Evolutionary conservation across 139 green algal species (phyloP).

Genomic region (Trebouxia sp.): DNA sequence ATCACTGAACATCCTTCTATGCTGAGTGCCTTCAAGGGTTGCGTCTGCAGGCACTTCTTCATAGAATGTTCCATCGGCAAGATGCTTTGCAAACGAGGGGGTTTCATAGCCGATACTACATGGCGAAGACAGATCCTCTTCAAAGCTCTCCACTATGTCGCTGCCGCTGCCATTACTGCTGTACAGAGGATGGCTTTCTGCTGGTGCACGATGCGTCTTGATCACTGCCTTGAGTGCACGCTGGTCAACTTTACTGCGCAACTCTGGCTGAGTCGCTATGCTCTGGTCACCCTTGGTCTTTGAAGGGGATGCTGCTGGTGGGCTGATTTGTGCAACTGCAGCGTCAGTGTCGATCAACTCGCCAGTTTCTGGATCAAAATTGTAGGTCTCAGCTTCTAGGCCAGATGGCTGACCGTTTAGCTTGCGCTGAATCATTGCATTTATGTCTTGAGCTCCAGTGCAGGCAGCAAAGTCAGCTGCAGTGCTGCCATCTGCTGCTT

Average conservation of each 20-base stretch:
- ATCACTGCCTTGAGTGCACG: no score
- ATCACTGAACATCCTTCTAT: not conserved
- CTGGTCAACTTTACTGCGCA: no score
- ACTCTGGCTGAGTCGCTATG: no score
- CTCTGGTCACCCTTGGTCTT: no score
- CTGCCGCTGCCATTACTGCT: no score
- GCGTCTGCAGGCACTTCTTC: not conserved
- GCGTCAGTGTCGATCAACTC: not conserved
- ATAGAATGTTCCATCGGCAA: not conserved
- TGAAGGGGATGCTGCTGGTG: no score
- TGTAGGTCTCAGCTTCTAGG: not conserved
- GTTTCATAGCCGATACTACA: no score
- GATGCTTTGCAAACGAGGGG: not conserved
- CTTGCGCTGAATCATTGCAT: slow-evolving; percentile 33
- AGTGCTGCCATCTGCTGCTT: slow-evolving; percentile 42
- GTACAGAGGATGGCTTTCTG: no score
- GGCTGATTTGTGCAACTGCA: not conserved
- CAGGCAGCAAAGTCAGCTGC: slow-evolving; percentile 40
- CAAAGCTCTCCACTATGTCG: no score
- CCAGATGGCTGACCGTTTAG: not conserved
- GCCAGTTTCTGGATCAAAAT: slow-evolving; percentile 22
- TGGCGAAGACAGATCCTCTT: no score
- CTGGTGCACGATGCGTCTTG: no score
- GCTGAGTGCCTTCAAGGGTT: not conserved
- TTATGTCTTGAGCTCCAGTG: slow-evolving; percentile 22